Percentiles rank a stretch among this genome's conserved stretches.
Conservation (phyloP, 2,329 filamentous ascomycete species). For the Fusarium stilboides region DNA sequence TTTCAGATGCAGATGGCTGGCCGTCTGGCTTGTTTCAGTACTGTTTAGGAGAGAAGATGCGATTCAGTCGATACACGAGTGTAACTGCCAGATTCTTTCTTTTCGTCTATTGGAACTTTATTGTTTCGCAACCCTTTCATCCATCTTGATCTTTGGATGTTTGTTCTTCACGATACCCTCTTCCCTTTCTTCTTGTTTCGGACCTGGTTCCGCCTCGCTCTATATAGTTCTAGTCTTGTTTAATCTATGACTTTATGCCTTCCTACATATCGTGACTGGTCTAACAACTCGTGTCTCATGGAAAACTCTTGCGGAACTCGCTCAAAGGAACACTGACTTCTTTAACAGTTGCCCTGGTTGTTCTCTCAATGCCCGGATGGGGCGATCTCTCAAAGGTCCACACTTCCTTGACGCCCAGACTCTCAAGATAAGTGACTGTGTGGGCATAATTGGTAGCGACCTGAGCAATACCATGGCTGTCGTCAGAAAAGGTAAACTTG, state of each 20-base stretch:
- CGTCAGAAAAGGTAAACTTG: conserved; percentile 91
- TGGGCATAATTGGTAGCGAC: conserved; percentile 86
- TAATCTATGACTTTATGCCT: conserved; percentile 40
- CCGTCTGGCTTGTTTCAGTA: conserved; percentile 17
- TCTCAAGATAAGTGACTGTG: conserved; percentile 78
- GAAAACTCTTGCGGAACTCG: conserved; percentile 56
- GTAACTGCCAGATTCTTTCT: conserved; percentile 28
- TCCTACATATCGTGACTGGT: conserved; percentile 1
- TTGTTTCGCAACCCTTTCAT: conserved; percentile 15
- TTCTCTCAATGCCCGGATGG: conserved; percentile 50
- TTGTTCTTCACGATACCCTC: conserved; percentile 47
- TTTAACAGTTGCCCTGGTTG: conserved; percentile 55
- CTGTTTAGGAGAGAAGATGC: conserved; percentile 15
- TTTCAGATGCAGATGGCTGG: conserved; percentile 17
- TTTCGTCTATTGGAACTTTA: conserved; percentile 13
- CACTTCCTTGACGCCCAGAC: conserved; percentile 74
- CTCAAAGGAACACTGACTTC: conserved; percentile 62
- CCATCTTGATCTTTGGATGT: conserved; percentile 30
- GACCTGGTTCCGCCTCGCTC: conserved; percentile 8
- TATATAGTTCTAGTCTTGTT: conserved; percentile 39
- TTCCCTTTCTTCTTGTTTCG: conserved; percentile 14
- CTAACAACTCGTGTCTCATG: conserved; percentile 6
- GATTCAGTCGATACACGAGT: conserved; percentile 25
- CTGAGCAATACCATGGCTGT: conserved; percentile 91
- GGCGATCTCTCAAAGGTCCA: conserved; percentile 66